These are phyloP conservation scores for Cordyceps tenuipes DNA, from an alignment of 2,329 filamentous ascomycete genomes.

Conservation along the genomic window DNA sequence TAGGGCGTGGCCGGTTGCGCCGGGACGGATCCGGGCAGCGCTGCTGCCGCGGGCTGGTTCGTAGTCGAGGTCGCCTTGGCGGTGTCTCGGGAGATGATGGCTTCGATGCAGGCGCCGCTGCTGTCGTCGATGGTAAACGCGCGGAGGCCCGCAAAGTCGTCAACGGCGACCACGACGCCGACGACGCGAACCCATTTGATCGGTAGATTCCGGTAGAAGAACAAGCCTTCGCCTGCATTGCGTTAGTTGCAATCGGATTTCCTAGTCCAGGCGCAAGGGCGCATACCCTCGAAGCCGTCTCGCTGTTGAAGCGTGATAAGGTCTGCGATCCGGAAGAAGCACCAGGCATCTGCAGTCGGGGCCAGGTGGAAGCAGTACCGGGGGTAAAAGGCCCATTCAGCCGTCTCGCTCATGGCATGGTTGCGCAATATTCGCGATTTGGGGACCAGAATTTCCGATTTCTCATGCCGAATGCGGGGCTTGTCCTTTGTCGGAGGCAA, in stretches of 20 bases:
- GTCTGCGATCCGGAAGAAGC: constrained; percentile 44
- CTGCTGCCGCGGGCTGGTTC: background rate
- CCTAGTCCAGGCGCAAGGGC: constrained; percentile 8
- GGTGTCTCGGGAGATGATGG: constrained; percentile 14
- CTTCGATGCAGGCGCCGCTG: constrained; percentile 50
- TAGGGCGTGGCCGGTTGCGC: constrained; percentile 14
- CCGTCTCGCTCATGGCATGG: constrained; percentile 43
- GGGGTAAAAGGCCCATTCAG: constrained; percentile 40
- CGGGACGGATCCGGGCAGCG: background rate
- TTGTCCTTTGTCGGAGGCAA: background rate
- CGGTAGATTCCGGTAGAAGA: constrained; percentile 65
- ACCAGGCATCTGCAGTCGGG: constrained; percentile 53
- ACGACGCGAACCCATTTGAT: constrained; percentile 66
- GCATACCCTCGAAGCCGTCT: constrained; percentile 44
- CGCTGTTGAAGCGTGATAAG: constrained; percentile 39
- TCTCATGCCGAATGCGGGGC: background rate
- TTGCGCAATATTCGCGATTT: constrained; percentile 14
- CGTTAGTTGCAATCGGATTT: background rate
- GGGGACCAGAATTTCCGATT: background rate
- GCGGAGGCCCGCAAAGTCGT: constrained; percentile 38
- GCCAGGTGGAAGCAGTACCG: constrained; percentile 57
- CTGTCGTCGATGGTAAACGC: constrained; percentile 58
- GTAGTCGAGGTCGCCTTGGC: background rate
- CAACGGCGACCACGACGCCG: constrained; percentile 59
- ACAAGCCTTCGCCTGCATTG: constrained; percentile 37